Evolutionary conservation across 2,329 filamentous ascomycete species (phyloP).

Genomic region (Venturiaceae sp.): DNA sequence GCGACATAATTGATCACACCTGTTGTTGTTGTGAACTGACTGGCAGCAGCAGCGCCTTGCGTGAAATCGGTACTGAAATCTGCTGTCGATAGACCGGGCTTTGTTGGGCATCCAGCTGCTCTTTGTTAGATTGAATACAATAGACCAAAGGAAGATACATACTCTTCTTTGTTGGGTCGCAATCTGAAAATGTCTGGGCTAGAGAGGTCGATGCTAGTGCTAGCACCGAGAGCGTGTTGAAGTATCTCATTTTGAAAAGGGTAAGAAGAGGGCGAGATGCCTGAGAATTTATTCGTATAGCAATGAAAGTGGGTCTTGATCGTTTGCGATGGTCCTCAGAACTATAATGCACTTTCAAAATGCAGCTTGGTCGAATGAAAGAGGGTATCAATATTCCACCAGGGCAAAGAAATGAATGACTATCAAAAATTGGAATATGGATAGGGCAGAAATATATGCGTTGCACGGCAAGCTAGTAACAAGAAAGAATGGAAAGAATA

Average conservation of each 20-base stretch:
- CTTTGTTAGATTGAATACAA: constrained; percentile 12
- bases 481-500: neutral
- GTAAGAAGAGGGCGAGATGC: neutral
- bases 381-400: neutral
- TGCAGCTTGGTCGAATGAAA: neutral
- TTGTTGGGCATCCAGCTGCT: constrained; percentile 27
- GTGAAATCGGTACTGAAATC: constrained; percentile 31
- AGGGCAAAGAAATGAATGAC: neutral
- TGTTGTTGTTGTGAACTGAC: constrained; percentile 27
- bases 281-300: neutral
- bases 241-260: neutral
- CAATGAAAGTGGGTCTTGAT: neutral
- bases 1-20: constrained; percentile 32
- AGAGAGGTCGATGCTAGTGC: neutral
- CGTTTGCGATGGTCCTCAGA: neutral
- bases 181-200: constrained; percentile 35
- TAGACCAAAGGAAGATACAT: constrained; percentile 8
- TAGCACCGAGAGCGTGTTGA: neutral
- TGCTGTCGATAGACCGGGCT: constrained; percentile 30
- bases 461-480: neutral
- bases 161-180: constrained; percentile 32
- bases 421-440: neutral
- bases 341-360: neutral
- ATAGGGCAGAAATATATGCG: neutral
- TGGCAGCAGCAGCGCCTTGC: constrained; percentile 20